Evolutionary conservation across 106 monocot species (phyloP).

Genomic region (Amphibolis antarctica): DNA sequence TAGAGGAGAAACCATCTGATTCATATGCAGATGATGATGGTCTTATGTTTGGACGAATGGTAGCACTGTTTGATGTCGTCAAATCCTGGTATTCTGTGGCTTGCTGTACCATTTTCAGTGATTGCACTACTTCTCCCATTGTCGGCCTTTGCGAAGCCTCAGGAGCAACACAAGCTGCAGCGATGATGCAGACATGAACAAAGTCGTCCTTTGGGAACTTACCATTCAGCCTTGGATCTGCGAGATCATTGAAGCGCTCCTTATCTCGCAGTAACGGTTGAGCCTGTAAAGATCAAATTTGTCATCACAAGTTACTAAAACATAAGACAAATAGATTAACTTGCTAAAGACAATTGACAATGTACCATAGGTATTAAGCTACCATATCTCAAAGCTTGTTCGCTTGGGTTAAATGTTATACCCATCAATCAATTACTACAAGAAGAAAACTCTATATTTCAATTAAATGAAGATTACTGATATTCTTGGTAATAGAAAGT

Average conservation of each 20-base stretch:
- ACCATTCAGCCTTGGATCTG: slow-evolving; percentile 13
- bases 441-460: too few relatives aligned
- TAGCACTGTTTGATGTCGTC: slow-evolving; percentile 27
- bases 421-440: too few relatives aligned
- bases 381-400: too few relatives aligned
- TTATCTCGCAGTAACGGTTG: slow-evolving; percentile 25
- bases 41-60: slow-evolving; percentile 37
- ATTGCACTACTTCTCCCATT: slow-evolving; percentile 97
- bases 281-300: slow-evolving; percentile 10
- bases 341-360: too few relatives aligned
- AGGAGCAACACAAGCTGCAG: slow-evolving; percentile 65
- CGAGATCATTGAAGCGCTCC: slow-evolving; percentile 19
- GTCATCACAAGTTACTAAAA: background rate
- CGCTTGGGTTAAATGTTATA: too few relatives aligned
- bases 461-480: too few relatives aligned
- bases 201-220: slow-evolving; percentile 28
- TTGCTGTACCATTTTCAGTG: slow-evolving; percentile 95
- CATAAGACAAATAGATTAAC: too few relatives aligned
- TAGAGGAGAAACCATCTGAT: slow-evolving; percentile 71
- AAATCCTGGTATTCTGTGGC: slow-evolving; percentile 43
- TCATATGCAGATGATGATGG: slow-evolving; percentile 67
- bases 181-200: slow-evolving; percentile 23
- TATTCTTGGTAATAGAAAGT: too few relatives aligned
- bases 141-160: slow-evolving; percentile 85
- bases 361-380: too few relatives aligned